Evolutionary conservation across 305 asterid genomes (phyloP).

Genomic region (Euphrasia arctica): DNA sequence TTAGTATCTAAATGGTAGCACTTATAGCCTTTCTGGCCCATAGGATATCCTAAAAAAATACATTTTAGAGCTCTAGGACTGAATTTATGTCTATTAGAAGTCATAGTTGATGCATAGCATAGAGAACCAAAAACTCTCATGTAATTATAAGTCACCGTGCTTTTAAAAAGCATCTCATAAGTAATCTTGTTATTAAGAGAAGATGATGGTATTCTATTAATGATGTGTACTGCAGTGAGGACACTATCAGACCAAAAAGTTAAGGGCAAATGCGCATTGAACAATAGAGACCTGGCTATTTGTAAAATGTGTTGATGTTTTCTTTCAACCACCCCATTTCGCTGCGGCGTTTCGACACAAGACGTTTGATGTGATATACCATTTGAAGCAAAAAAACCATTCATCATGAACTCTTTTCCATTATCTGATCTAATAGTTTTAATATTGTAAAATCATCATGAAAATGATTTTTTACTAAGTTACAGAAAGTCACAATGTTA

Average conservation of each 20-base stretch:
- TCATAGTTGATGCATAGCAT: not conserved
- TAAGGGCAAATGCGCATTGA: no score
- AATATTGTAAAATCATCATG: no score
- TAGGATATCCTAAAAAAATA: not conserved
- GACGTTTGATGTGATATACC: no score
- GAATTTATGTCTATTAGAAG: not conserved
- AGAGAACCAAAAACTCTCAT: not conserved
- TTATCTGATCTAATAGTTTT: no score
- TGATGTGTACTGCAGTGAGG: not conserved
- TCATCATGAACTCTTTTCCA: no score
- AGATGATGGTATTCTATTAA: not conserved
- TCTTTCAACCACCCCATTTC: no score
- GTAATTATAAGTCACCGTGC: not conserved
- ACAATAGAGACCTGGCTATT: no score
- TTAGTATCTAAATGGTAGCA: not conserved
- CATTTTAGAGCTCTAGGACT: not conserved
- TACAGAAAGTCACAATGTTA: not conserved
- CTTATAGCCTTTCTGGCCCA: not conserved
- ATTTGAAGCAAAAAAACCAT: no score
- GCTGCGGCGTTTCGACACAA: no score
- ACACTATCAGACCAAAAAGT: not conserved
- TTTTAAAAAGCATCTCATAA: not conserved
- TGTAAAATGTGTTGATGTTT: no score
- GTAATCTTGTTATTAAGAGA: not conserved
- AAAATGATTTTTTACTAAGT: not conserved